Evolutionary conservation across 1,139 yeast species (phyloP).

Genomic region (Lodderomyces orthopsilosis): DNA sequence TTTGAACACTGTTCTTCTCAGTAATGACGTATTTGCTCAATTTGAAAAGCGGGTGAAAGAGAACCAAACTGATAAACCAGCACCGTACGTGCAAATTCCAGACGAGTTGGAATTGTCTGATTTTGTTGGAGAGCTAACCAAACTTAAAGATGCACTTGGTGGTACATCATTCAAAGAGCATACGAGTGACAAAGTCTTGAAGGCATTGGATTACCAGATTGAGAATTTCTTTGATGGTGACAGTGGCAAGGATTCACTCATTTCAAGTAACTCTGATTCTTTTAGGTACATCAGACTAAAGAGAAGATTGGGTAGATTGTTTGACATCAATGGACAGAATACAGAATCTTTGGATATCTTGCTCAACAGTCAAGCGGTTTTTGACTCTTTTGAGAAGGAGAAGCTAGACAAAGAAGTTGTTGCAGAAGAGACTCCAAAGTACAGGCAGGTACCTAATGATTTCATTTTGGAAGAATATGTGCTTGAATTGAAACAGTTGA

Average conservation of each 20-base stretch:
- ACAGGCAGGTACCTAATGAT: slow-evolving; percentile 38
- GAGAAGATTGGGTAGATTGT: slow-evolving; percentile 21
- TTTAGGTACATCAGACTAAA: slow-evolving; percentile 21
- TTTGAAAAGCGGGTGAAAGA: slow-evolving; percentile 1
- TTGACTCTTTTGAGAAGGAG: slow-evolving; percentile 16
- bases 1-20: slow-evolving; percentile 13
- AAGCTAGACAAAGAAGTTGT: neutral
- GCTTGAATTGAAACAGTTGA: slow-evolving; percentile 30
- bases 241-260: slow-evolving; percentile 10
- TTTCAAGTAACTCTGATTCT: slow-evolving; percentile 20
- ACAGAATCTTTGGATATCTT: slow-evolving; percentile 35
- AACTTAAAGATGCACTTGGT: slow-evolving; percentile 18
- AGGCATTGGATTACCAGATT: slow-evolving; percentile 19
- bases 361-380: slow-evolving; percentile 24
- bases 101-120: slow-evolving; percentile 22
- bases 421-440: slow-evolving; percentile 11
- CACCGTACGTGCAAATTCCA: slow-evolving; percentile 20
- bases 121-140: slow-evolving; percentile 21
- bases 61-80: neutral
- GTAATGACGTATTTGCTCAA: slow-evolving; percentile 10
- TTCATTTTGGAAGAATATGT: slow-evolving; percentile 34
- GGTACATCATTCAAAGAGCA: slow-evolving; percentile 10
- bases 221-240: slow-evolving; percentile 17
- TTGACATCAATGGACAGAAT: slow-evolving; percentile 28
- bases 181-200: slow-evolving; percentile 15